Evolutionary conservation across 164 flowering plant genomes (phyloP).

Genomic region (Liquidambar formosana): DNA sequence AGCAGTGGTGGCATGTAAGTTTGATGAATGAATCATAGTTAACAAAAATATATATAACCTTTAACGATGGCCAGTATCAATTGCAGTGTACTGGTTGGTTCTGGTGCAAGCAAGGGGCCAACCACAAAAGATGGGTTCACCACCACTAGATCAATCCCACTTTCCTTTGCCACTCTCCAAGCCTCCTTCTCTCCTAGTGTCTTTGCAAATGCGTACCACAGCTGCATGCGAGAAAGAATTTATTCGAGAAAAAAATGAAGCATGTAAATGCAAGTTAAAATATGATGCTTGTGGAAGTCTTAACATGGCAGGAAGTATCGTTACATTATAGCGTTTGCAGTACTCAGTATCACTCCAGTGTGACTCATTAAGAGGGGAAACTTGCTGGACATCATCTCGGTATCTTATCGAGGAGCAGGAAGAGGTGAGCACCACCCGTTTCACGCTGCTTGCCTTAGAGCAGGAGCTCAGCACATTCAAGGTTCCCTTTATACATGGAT

Average conservation of each 20-base stretch:
- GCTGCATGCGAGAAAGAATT: constrained; percentile 34
- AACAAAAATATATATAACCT: constrained; percentile 38
- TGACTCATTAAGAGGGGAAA: constrained; percentile 78
- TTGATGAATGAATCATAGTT: not conserved
- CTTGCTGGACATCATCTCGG: constrained; percentile 53
- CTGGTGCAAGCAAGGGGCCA: constrained; percentile 82
- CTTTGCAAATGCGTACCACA: constrained; percentile 85
- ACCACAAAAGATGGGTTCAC: constrained; percentile 82
- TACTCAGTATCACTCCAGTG: constrained; percentile 92
- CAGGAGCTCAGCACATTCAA: constrained; percentile 79
- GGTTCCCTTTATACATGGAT: constrained; percentile 82
- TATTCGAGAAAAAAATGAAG: not conserved
- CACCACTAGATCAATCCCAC: constrained; percentile 63
- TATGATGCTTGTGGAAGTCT: not conserved
- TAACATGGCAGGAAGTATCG: not conserved
- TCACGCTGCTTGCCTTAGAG: constrained; percentile 54
- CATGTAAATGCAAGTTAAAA: too few species aligned
- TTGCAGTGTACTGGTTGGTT: constrained; percentile 82
- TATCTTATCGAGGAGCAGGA: constrained; percentile 92
- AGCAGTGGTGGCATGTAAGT: too few species aligned
- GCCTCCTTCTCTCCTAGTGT: constrained; percentile 74
- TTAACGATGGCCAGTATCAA: constrained; percentile 47
- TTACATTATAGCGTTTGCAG: constrained; percentile 77
- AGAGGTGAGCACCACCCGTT: constrained; percentile 88
- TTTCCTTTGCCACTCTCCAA: constrained; percentile 60